A percentile compares a stretch with the other conserved stretches of the same genome.
These are phyloP conservation scores for Termitomyces sp. DNA, from an alignment of 1,284 basidiomycete species.

Conservation along the genomic window DNA sequence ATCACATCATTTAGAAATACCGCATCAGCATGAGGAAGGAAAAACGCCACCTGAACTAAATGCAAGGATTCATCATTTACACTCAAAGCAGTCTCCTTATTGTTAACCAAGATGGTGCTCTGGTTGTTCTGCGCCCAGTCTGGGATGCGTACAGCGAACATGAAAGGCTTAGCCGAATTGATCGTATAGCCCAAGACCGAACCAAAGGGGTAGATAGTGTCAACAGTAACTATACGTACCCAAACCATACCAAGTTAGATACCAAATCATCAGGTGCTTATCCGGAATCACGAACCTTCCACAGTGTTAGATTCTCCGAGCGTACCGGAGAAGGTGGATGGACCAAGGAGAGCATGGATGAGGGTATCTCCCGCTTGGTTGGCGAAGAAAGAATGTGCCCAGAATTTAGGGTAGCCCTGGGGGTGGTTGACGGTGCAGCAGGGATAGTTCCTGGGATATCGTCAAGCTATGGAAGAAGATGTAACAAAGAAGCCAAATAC, in stretches of 20 bases:
- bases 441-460: conserved; percentile 30
- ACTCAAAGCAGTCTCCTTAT: conserved; percentile 17
- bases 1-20: not conserved
- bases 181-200: conserved; percentile 31
- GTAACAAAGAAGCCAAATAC: conserved; percentile 18
- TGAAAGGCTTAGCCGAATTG: conserved; percentile 26
- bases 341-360: conserved; percentile 34
- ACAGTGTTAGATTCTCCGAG: conserved; percentile 29
- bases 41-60: conserved; percentile 20
- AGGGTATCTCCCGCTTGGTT: conserved; percentile 26
- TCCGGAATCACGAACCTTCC: conserved; percentile 22
- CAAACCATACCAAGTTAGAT: not conserved
- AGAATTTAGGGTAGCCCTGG: conserved; percentile 37
- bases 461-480: not conserved
- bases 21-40: not conserved
- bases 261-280: not conserved
- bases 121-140: conserved; percentile 30
- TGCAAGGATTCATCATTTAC: conserved; percentile 29
- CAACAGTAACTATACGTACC: not conserved
- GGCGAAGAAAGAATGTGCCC: conserved; percentile 34
- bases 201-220: conserved; percentile 15
- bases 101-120: conserved; percentile 31
- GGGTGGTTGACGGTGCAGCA: conserved; percentile 40
- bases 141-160: conserved; percentile 34
- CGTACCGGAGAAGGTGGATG: conserved; percentile 28